Evolutionary conservation across 2,329 filamentous ascomycete species (phyloP).

Genomic region (Lizonia empirigonia): DNA sequence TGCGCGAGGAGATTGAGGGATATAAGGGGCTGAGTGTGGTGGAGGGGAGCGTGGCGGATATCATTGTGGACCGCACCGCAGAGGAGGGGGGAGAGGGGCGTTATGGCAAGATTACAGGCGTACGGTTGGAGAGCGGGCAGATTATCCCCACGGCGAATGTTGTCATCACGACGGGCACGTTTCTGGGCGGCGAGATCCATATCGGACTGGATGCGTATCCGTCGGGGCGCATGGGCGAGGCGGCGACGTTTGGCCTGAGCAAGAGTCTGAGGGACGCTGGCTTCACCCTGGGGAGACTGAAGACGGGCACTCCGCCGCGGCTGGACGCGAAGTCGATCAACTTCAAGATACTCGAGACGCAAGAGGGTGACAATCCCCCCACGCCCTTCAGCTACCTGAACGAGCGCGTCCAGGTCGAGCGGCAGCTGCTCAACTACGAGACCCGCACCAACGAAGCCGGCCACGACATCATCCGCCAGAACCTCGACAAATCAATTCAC

Average conservation of each 20-base stretch:
- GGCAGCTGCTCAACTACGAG: conserved; percentile 84
- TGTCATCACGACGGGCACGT: conserved; percentile 95
- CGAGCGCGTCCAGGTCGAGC: conserved; percentile 73
- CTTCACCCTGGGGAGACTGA: conserved; percentile 85
- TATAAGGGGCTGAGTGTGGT: conserved; percentile 84
- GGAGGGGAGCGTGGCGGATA: conserved; percentile 88
- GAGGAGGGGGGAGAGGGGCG: conserved; percentile 53
- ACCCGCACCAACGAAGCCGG: conserved; percentile 85
- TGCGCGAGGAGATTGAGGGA: conserved; percentile 80
- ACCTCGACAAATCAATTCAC: conserved; percentile 95
- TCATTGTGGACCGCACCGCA: conserved; percentile 70
- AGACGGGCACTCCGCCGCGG: conserved; percentile 93
- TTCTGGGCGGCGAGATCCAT: conserved; percentile 94
- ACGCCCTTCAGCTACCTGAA: conserved; percentile 92
- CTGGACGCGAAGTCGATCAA: conserved; percentile 83
- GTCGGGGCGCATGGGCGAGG: conserved; percentile 90
- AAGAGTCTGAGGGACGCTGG: conserved; percentile 87
- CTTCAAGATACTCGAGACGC: conserved; percentile 71
- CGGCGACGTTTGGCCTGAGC: conserved; percentile 88
- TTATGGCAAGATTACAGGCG: conserved; percentile 78
- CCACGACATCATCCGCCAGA: conserved; percentile 82
- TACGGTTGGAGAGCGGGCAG: conserved; percentile 85
- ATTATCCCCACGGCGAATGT: conserved; percentile 80
- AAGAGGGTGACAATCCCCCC: conserved; percentile 83
- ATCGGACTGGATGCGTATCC: conserved; percentile 86